phyloP scores from a whole-genome alignment of 2,329 filamentous ascomycete genomes.

The Dactylellina sp. region DNA sequence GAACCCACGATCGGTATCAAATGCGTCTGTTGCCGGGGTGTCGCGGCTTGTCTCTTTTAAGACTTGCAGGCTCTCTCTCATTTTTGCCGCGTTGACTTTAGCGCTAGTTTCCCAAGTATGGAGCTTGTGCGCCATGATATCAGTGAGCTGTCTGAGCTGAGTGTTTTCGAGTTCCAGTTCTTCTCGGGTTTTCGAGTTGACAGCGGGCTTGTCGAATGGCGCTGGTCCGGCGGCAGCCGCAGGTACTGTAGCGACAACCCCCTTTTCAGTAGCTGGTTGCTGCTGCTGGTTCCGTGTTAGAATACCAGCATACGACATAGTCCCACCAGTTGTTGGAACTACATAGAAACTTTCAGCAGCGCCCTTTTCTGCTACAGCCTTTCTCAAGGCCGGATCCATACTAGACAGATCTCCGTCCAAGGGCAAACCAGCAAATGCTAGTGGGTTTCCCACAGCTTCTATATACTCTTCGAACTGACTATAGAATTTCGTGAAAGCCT shows the following conservation, averaged over 20 bases:
- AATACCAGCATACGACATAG: constrained; percentile 92
- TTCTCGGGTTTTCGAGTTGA: constrained; percentile 76
- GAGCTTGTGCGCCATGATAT: constrained; percentile 86
- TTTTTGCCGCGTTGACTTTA: constrained; percentile 63
- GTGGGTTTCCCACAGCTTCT: constrained; percentile 77
- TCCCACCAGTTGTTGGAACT: constrained; percentile 90
- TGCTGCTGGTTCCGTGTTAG: constrained; percentile 70
- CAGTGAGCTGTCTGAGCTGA: constrained; percentile 83
- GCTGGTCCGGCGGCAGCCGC: constrained; percentile 55
- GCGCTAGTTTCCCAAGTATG: constrained; percentile 93
- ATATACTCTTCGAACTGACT: constrained; percentile 89
- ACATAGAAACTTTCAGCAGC: constrained; percentile 88
- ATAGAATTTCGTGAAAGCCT: constrained; percentile 91
- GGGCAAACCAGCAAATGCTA: constrained; percentile 92
- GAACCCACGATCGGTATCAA: constrained; percentile 63
- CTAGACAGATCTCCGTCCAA: constrained; percentile 65
- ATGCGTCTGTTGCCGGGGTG: constrained; percentile 66
- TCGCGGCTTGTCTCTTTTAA: constrained; percentile 74
- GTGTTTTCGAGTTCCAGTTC: constrained; percentile 90
- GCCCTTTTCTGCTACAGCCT: constrained; percentile 58
- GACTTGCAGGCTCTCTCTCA: constrained; percentile 80
- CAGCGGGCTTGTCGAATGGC: constrained; percentile 35
- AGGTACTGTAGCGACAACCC: constrained; percentile 42
- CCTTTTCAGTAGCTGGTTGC: constrained; percentile 44
- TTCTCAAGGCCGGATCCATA: constrained; percentile 53